Percentiles rank a stretch among this genome's conserved stretches.
These are phyloP conservation scores for Cutaneotrichosporon sp. DNA, from an alignment of 1,284 basidiomycete genomes.

Conservation along the genomic window DNA sequence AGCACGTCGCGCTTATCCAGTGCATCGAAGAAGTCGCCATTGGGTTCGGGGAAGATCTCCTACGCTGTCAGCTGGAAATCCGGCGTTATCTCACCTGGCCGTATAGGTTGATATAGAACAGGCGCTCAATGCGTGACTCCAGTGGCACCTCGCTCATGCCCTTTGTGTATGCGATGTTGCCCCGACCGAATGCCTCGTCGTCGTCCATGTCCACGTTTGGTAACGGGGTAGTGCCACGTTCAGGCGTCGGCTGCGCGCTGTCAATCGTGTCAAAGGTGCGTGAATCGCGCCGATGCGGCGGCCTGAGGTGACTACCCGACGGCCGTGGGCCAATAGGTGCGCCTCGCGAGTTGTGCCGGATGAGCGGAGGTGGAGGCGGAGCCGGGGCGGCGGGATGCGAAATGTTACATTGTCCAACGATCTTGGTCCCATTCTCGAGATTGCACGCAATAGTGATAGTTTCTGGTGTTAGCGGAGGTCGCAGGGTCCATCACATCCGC, in stretches of 20 bases:
- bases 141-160: slow-evolving; percentile 57
- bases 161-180: slow-evolving; percentile 46
- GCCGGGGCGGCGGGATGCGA: slow-evolving; percentile 64
- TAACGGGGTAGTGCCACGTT: slow-evolving; percentile 6
- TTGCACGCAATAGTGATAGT: slow-evolving; percentile 97
- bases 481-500: background rate
- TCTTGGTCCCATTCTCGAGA: slow-evolving; percentile 68
- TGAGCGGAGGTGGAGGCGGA: background rate
- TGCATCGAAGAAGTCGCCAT: slow-evolving; percentile 68
- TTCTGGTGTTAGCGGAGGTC: slow-evolving; percentile 22
- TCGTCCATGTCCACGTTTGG: slow-evolving; percentile 49
- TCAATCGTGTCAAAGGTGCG: slow-evolving; percentile 45
- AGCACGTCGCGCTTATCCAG: slow-evolving; percentile 64
- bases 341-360: background rate
- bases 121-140: slow-evolving; percentile 59
- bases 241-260: slow-evolving; percentile 20
- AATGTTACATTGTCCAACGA: slow-evolving; percentile 95
- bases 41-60: slow-evolving; percentile 83
- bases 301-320: background rate
- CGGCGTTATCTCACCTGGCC: slow-evolving; percentile 54
- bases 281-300: slow-evolving; percentile 34
- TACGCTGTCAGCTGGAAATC: slow-evolving; percentile 19
- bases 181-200: slow-evolving; percentile 50
- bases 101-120: slow-evolving; percentile 92
- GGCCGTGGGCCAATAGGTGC: background rate